Evolutionary conservation across 495 filamentous ascomycete genomes (phyloP).

Genomic region (Aeminium ludgeri): DNA sequence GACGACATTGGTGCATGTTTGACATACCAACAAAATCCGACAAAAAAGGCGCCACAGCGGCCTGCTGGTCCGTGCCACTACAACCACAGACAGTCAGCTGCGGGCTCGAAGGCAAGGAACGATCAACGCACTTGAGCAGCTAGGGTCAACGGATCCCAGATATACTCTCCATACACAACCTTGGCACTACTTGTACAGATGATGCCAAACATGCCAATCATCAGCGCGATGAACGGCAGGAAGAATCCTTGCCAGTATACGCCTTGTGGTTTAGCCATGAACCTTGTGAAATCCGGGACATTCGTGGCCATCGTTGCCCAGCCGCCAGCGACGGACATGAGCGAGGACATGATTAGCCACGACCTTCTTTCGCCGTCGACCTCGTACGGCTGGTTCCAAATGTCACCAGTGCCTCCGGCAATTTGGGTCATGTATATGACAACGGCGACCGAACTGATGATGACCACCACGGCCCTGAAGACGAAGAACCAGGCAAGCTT

Average conservation of each 20-base stretch:
- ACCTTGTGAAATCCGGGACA: conserved; percentile 5
- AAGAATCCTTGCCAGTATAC: conserved; percentile 7
- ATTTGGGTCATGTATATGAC: conserved; percentile 3
- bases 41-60: conserved; percentile 39
- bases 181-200: conserved; percentile 18
- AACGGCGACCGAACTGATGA: not conserved
- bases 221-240: conserved; percentile 1
- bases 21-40: conserved; percentile 24
- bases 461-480: conserved; percentile 4
- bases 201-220: conserved; percentile 24
- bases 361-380: not conserved
- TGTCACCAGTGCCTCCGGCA: conserved; percentile 5
- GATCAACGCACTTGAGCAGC: not conserved
- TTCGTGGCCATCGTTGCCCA: conserved; percentile 7
- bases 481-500: conserved; percentile 14
- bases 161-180: conserved; percentile 29
- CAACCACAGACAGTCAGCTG: too few relatives aligned
- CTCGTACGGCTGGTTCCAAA: conserved; percentile 6
- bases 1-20: too few relatives aligned
- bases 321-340: conserved; percentile 3
- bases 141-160: conserved; percentile 41
- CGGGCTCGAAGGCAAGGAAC: too few relatives aligned
- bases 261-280: not conserved
- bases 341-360: conserved; percentile 3
- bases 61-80: conserved; percentile 32